phyloP scores from a whole-genome alignment of 2,329 filamentous ascomycete genomes.

The Aschersonia sp. region DNA sequence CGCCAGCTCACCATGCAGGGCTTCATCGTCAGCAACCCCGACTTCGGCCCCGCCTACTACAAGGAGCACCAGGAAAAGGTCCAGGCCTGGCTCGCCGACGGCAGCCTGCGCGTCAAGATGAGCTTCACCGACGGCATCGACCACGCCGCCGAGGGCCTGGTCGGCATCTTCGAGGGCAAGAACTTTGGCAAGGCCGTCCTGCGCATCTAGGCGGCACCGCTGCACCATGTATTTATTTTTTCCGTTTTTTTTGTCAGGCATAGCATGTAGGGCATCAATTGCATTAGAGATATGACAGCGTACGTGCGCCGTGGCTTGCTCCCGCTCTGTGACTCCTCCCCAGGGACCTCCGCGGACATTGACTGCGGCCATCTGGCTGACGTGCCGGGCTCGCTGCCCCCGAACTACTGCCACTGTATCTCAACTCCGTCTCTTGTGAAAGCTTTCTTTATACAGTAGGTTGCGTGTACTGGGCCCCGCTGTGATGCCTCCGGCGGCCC shows the following conservation, averaged over 20 bases:
- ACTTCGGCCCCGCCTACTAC: constrained; percentile 51
- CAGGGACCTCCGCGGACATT: too few relatives aligned
- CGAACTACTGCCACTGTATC: too few relatives aligned
- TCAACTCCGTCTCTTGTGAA: too few relatives aligned
- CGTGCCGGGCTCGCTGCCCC: too few relatives aligned
- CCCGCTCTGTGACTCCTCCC: too few relatives aligned
- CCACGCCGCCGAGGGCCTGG: constrained; percentile 57
- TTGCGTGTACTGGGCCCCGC: too few relatives aligned
- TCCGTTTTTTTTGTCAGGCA: not conserved
- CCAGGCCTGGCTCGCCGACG: constrained; percentile 62
- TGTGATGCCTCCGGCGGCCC: too few relatives aligned
- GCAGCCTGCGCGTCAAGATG: constrained; percentile 56
- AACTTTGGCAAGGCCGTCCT: constrained; percentile 81
- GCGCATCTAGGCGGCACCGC: not conserved
- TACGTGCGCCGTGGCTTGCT: too few relatives aligned
- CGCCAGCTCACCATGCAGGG: constrained; percentile 61
- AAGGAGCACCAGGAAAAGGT: constrained; percentile 64
- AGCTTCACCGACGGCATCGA: constrained; percentile 64
- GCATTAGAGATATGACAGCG: too few relatives aligned
- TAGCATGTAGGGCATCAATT: too few relatives aligned
- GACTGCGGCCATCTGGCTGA: too few relatives aligned
- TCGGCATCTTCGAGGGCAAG: constrained; percentile 61
- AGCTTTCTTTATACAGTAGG: too few relatives aligned
- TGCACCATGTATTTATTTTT: not conserved
- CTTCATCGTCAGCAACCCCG: constrained; percentile 55